Evolutionary conservation across 257 asterid species (phyloP).

Genomic region (Gentiana macrophylla): DNA sequence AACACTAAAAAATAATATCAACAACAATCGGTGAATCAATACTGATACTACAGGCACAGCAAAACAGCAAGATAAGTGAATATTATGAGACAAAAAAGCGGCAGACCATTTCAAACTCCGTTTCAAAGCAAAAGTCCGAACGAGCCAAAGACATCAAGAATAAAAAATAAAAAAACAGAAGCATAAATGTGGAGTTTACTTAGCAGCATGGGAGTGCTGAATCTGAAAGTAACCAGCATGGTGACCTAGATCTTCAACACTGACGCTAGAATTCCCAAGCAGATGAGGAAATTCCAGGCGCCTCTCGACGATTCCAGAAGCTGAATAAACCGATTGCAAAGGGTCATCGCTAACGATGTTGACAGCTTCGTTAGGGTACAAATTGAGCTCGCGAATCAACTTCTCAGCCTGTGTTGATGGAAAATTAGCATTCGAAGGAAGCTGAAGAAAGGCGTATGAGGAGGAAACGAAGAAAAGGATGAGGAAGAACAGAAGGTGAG

Average conservation of each 20-base stretch:
- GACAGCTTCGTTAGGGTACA: conserved; percentile 48
- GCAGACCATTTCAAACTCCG: too few relatives aligned
- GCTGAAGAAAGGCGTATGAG: conserved; percentile 36
- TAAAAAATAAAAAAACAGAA: neutral
- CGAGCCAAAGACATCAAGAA: too few relatives aligned
- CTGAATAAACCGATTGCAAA: conserved; percentile 8
- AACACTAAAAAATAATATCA: too few relatives aligned
- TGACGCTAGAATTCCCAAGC: conserved; percentile 25
- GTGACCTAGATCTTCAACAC: conserved; percentile 58
- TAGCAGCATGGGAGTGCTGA: conserved; percentile 69
- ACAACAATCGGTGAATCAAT: too few relatives aligned
- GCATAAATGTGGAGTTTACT: conserved; percentile 22
- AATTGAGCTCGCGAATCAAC: conserved; percentile 51
- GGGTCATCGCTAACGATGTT: conserved; percentile 32
- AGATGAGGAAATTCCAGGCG: conserved; percentile 42
- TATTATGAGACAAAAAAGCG: too few relatives aligned
- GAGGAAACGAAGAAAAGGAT: conserved; percentile 19
- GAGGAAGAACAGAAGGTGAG: neutral
- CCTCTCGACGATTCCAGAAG: conserved; percentile 52
- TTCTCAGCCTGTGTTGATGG: conserved; percentile 46
- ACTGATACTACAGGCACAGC: too few relatives aligned
- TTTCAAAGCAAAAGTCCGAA: too few relatives aligned
- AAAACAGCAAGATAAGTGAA: too few relatives aligned
- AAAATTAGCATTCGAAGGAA: conserved; percentile 22
- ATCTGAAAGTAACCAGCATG: conserved; percentile 86